Evolutionary conservation across 257 asterid species (phyloP).

Genomic region (Scutellaria barbata): DNA sequence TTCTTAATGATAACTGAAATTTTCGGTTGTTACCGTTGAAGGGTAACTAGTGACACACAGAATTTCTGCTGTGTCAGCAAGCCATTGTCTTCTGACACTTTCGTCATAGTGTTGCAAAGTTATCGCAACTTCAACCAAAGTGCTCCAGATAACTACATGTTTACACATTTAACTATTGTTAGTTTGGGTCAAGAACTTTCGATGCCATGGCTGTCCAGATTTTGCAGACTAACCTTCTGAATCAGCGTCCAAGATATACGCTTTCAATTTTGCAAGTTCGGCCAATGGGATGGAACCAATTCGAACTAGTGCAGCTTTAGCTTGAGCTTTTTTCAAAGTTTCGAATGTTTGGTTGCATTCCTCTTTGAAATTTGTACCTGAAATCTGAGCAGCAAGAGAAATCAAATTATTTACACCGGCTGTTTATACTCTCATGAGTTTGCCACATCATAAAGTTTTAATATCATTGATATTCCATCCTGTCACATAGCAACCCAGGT

Average conservation of each 20-base stretch:
- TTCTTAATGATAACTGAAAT: neutral
- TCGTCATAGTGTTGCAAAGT: slow-evolving; percentile 68
- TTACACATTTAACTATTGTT: slow-evolving; percentile 22
- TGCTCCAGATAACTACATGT: slow-evolving; percentile 76
- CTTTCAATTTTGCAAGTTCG: slow-evolving; percentile 71
- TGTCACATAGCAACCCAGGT: neutral
- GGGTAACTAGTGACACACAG: slow-evolving; percentile 81
- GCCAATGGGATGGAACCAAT: slow-evolving; percentile 63
- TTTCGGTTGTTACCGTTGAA: slow-evolving; percentile 70
- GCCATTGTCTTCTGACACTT: slow-evolving; percentile 79
- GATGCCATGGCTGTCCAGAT: slow-evolving; percentile 3
- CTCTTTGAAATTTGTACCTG: slow-evolving; percentile 51
- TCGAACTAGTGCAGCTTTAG: slow-evolving; percentile 79
- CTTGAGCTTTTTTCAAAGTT: slow-evolving; percentile 60
- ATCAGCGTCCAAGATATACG: slow-evolving; percentile 57
- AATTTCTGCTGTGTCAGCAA: slow-evolving; percentile 75
- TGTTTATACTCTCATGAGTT: neutral
- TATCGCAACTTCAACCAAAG: slow-evolving; percentile 65
- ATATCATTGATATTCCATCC: neutral
- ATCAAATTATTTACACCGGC: slow-evolving; percentile 21
- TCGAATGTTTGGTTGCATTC: slow-evolving; percentile 33
- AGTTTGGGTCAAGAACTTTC: slow-evolving; percentile 18
- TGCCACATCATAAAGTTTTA: neutral
- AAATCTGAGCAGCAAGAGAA: slow-evolving; percentile 49
- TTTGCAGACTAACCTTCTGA: slow-evolving; percentile 63